A percentile compares a stretch with the other conserved stretches of the same genome.
phyloP scores from a whole-genome alignment of 257 asterid species.

The Ehretia macrophylla region DNA sequence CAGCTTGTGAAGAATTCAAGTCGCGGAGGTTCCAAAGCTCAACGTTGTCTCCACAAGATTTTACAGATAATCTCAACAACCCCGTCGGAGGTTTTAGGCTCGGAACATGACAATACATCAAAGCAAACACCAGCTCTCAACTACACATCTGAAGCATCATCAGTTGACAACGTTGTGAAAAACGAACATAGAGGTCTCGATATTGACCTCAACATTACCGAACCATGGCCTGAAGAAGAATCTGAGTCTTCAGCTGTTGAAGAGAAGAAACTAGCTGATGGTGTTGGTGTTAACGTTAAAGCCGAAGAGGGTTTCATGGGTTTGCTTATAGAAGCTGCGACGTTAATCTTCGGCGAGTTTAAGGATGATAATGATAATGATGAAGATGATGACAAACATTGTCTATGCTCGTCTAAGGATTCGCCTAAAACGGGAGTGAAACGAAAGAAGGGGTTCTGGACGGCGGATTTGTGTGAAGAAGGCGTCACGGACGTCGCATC shows the following conservation, averaged over 20 bases:
- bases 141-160: background rate
- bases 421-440: background rate
- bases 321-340: conserved; percentile 40
- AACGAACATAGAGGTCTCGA: no score
- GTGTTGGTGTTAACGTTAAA: background rate
- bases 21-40: conserved; percentile 14
- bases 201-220: no score
- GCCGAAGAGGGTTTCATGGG: conserved; percentile 14
- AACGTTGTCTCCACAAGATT: conserved; percentile 16
- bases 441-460: conserved; percentile 9
- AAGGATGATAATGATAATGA: conserved; percentile 5
- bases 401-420: no score
- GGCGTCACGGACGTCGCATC: no score
- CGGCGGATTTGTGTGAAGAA: conserved; percentile 3
- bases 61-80: conserved; percentile 15
- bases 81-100: conserved; percentile 3
- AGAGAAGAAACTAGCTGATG: background rate
- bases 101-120: no score
- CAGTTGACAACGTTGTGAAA: no score
- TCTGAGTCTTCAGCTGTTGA: background rate
- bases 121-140: background rate
- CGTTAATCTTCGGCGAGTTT: conserved; percentile 30
- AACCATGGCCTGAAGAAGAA: no score
- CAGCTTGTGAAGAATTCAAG: background rate
- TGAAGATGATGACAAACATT: no score